phyloP scores from a whole-genome alignment of 305 asterid genomes.

The Fraxinus albicans region DNA sequence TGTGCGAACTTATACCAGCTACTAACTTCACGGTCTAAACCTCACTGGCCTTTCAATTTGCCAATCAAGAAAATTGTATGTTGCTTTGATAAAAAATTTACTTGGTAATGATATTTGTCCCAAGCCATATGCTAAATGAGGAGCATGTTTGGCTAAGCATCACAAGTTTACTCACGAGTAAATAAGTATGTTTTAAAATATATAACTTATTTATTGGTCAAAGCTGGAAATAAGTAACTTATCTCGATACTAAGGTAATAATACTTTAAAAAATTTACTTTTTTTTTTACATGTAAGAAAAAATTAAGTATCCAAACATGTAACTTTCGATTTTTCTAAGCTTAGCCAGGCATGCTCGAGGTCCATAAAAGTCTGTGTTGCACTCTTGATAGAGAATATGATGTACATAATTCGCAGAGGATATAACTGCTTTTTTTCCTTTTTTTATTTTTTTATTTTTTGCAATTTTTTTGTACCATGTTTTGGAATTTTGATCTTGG shows the following conservation, averaged over 20 bases:
- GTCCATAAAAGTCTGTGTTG: neutral
- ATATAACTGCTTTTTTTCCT: neutral
- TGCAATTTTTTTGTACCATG: neutral
- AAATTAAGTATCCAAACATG: neutral
- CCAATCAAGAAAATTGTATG: neutral
- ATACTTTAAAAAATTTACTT: neutral
- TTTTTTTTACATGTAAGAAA: neutral
- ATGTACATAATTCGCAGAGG: conserved; percentile 1
- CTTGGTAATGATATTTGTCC: neutral
- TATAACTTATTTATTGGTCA: neutral
- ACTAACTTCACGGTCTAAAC: neutral
- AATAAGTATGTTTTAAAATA: neutral
- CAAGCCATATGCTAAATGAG: neutral
- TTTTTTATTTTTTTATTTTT: too few species aligned
- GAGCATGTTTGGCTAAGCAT: neutral
- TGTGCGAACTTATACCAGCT: neutral
- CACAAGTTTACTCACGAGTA: neutral
- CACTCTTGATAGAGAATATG: neutral
- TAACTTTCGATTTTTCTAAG: neutral
- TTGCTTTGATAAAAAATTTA: neutral
- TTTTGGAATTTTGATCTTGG: neutral
- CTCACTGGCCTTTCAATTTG: neutral
- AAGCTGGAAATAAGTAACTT: neutral
- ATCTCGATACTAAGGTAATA: neutral
- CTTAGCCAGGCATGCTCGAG: neutral